These are phyloP conservation scores for Podospora sp. DNA, from an alignment of 495 filamentous ascomycete genomes.

Conservation along the genomic window DNA sequence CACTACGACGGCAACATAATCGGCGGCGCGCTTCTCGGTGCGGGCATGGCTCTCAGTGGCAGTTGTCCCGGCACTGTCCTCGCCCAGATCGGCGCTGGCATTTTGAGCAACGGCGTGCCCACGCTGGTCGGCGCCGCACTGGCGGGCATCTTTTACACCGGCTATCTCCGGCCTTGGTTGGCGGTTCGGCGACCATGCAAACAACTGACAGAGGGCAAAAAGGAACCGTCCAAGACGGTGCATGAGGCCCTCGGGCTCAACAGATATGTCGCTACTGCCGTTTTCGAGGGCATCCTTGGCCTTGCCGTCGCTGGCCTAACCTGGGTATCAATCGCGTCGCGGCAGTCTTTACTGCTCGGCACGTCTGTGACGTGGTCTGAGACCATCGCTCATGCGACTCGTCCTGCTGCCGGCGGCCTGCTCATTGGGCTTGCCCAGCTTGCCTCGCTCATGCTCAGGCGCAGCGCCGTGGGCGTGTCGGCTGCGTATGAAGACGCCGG, in stretches of 20 bases:
- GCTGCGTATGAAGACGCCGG: slow-evolving; percentile 55
- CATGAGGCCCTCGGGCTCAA: neutral
- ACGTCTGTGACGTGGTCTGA: too few relatives aligned
- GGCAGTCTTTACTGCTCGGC: too few relatives aligned
- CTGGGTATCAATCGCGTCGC: neutral
- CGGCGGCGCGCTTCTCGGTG: slow-evolving; percentile 55
- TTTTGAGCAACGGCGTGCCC: slow-evolving; percentile 18
- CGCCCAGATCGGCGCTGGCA: slow-evolving; percentile 53
- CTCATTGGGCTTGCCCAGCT: slow-evolving; percentile 53
- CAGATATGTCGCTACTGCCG: neutral
- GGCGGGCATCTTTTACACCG: neutral
- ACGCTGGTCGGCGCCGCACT: slow-evolving; percentile 41
- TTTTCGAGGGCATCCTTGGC: neutral
- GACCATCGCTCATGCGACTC: too few relatives aligned
- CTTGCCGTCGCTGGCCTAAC: neutral
- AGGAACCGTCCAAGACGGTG: neutral
- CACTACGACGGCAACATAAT: slow-evolving; percentile 57
- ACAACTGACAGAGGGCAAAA: too few relatives aligned
- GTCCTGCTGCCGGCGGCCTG: slow-evolving; percentile 48
- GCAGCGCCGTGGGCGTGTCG: slow-evolving; percentile 53
- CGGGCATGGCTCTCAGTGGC: slow-evolving; percentile 57
- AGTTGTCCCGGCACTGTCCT: slow-evolving; percentile 60
- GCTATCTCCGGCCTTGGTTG: neutral
- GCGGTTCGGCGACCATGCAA: slow-evolving; percentile 16
- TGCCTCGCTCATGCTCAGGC: slow-evolving; percentile 43